Percentiles rank a stretch among this genome's conserved stretches.
These are phyloP conservation scores for Fusarium compactum DNA, from an alignment of 2,329 filamentous ascomycete genomes.

Conservation along the genomic window DNA sequence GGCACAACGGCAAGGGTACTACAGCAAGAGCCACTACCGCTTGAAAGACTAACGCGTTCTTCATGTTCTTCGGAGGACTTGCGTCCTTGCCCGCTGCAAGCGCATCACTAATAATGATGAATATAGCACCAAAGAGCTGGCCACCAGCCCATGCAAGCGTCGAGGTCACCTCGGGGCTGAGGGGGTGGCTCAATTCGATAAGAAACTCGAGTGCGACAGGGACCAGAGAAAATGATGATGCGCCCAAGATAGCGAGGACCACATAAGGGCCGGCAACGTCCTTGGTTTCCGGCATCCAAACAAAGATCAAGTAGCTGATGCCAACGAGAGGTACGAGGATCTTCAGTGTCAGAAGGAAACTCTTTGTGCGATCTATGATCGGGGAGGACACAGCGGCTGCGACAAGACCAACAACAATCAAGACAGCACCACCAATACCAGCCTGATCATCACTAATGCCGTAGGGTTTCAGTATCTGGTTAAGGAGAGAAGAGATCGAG, in stretches of 20 bases:
- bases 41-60: conserved; percentile 79
- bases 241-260: conserved; percentile 81
- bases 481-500: conserved; percentile 85
- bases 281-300: conserved; percentile 78
- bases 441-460: conserved; percentile 85
- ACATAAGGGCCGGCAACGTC: conserved; percentile 77
- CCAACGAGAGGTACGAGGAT: conserved; percentile 80
- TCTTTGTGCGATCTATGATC: conserved; percentile 86
- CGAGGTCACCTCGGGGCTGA: conserved; percentile 85
- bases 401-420: conserved; percentile 90
- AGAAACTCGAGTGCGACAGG: conserved; percentile 89
- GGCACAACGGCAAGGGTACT: conserved; percentile 73
- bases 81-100: conserved; percentile 68
- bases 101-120: conserved; percentile 85
- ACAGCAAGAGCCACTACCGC: conserved; percentile 75
- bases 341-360: conserved; percentile 80
- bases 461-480: conserved; percentile 90
- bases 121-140: conserved; percentile 85
- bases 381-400: conserved; percentile 81
- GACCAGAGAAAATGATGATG: conserved; percentile 81
- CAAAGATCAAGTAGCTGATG: conserved; percentile 78
- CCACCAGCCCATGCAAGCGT: conserved; percentile 89
- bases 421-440: conserved; percentile 87
- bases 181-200: conserved; percentile 87
- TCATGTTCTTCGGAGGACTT: conserved; percentile 78